phyloP scores from a whole-genome alignment of 257 asterid genomes.

The Penstemon eatonii region DNA sequence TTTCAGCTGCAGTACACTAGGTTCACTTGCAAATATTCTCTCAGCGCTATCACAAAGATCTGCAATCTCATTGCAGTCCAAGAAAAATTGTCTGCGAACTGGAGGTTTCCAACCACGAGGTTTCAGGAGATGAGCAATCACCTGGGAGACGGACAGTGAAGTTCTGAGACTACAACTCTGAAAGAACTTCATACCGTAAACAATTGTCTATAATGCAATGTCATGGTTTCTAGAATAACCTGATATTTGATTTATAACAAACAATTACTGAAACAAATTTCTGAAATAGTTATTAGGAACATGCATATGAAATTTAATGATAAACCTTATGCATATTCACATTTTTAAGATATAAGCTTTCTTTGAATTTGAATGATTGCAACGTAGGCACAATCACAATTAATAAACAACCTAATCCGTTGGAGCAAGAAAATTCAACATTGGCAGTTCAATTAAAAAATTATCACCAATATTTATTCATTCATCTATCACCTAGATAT shows the following conservation, averaged over 20 bases:
- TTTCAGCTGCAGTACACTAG: constrained; percentile 86
- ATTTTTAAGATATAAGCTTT: neutral
- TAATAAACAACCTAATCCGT: neutral
- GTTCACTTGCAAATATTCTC: constrained; percentile 89
- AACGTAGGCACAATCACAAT: neutral
- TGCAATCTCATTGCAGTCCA: constrained; percentile 95
- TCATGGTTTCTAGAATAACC: neutral
- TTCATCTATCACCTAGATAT: too few species aligned
- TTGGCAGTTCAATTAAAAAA: too few species aligned
- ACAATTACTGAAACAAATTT: neutral
- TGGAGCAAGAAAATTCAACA: too few species aligned
- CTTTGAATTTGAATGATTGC: neutral
- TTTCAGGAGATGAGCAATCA: constrained; percentile 81
- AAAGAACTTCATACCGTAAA: neutral
- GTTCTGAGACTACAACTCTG: constrained; percentile 13
- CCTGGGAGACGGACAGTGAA: constrained; percentile 45
- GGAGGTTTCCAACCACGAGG: constrained; percentile 99
- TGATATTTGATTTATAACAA: neutral
- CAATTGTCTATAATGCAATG: neutral
- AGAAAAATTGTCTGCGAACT: constrained; percentile 86
- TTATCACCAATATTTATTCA: too few species aligned
- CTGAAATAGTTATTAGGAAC: neutral
- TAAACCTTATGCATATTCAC: neutral
- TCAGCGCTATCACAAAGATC: constrained; percentile 98
- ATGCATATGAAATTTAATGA: neutral